Base-by-base conservation (phyloP, 1,284 basidiomycete species). In the Bjerkandera adusta region DNA sequence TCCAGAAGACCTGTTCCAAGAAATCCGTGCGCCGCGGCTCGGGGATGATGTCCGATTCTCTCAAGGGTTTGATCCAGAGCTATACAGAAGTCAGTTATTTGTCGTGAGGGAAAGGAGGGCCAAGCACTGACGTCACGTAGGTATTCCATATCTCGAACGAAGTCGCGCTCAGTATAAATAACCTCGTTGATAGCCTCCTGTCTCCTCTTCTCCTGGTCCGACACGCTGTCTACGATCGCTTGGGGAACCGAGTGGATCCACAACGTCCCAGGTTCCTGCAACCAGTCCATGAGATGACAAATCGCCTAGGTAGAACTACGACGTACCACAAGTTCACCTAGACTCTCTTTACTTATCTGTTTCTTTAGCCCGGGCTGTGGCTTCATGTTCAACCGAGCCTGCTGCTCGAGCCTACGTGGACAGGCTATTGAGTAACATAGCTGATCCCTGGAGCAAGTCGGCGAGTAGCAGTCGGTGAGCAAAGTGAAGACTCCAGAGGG, bases 171-270 rank as follows among this genome's bases (percentile, higher is more conserved):
- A 13, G 97, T 99, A 65, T 97, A 97, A 45, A 98, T 96, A 54
- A 97, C 92, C 71, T 99, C 97, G 65, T 99, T 99, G 72, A 99
- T 98, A 25, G 94, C 92, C 67, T 99, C 97, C 64, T 99, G 97
- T 1, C 97, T 81, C 67, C 85, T 96, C 77, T 97, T 95, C 72
- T 99, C 97, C 27, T 73, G 77, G 51, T 97, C 95, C 3, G 88
- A 87, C 30, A 98, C 91, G 59, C 86, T 91, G 59, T 96, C 92
- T 34, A 91, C 85, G 33, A 99, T 85, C 61, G 98, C 96, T 64
- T 90, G 84, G 5, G 96, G 90, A 1, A 99, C 97, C 0, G 93
- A 90, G 63, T 98, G 93, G 43, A 97, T 88, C 97, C 97, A 99
- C 3, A 99, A 71, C n/a, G 89, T 88, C 2, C 93, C 93, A 29